A percentile compares a stretch with the other conserved stretches of the same genome.
These are phyloP conservation scores for Talaromyces piceae DNA, from an alignment of 2,329 filamentous ascomycete genomes.

Conservation along the genomic window DNA sequence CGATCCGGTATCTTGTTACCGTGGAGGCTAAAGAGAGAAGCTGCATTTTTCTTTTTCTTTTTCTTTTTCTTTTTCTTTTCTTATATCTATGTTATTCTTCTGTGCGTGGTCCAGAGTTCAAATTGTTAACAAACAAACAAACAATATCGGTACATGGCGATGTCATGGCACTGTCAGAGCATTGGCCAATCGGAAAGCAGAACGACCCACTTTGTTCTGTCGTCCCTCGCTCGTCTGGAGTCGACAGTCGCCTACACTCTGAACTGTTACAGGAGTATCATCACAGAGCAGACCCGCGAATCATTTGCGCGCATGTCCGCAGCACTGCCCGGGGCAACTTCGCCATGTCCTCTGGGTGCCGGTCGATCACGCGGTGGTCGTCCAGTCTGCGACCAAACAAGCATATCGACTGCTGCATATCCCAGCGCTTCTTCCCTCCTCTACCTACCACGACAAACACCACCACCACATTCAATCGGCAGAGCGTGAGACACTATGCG, in stretches of 20 bases:
- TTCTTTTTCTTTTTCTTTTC: no score
- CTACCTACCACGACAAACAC: background rate
- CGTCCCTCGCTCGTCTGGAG: background rate
- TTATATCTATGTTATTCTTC: no score
- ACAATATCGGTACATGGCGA: background rate
- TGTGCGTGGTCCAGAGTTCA: background rate
- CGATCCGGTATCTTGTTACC: background rate
- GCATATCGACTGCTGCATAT: background rate
- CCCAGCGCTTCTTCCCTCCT: background rate
- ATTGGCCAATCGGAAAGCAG: conserved; percentile 6
- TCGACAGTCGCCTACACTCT: background rate
- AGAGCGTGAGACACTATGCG: background rate
- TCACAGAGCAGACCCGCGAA: background rate
- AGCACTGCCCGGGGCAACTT: background rate
- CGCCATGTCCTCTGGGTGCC: background rate
- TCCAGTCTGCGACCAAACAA: background rate
- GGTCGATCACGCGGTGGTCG: background rate
- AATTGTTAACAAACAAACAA: background rate
- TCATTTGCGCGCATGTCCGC: background rate
- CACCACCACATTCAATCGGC: background rate
- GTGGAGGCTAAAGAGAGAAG: background rate
- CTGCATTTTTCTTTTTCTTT: background rate
- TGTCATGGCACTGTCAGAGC: background rate
- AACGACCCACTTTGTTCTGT: background rate
- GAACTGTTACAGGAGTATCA: no score